Evolutionary conservation across 352 stramenopile genomes (phyloP).

Genomic region (Phytophthora melonis): DNA sequence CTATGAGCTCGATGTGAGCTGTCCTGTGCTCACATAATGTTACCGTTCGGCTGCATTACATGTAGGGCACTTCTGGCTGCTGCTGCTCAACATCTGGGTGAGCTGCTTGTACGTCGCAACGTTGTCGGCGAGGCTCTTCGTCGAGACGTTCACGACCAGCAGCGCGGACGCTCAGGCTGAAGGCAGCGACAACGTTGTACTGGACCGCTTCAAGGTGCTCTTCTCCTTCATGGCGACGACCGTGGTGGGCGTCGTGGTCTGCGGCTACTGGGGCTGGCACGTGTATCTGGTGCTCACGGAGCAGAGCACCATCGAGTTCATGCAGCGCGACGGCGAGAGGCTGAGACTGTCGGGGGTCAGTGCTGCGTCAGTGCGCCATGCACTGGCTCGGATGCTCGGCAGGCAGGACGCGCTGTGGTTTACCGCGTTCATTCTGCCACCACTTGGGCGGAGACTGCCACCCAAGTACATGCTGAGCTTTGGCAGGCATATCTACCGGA

Average conservation of each 20-base stretch:
- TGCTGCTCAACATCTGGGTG: constrained; percentile 60
- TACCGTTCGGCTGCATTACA: neutral
- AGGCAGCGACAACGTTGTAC: constrained; percentile 18
- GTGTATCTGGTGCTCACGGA: constrained; percentile 55
- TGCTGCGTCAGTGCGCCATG: constrained; percentile 19
- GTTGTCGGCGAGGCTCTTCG: constrained; percentile 45
- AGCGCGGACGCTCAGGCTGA: constrained; percentile 22
- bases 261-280: constrained; percentile 54
- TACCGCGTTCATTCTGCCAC: constrained; percentile 34
- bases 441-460: constrained; percentile 14
- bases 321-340: constrained; percentile 31
- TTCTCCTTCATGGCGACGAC: constrained; percentile 53
- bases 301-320: constrained; percentile 55
- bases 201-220: constrained; percentile 43
- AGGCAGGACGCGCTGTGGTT: constrained; percentile 43
- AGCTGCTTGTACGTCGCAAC: constrained; percentile 52
- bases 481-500: too few relatives aligned
- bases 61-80: constrained; percentile 58
- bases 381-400: constrained; percentile 38
- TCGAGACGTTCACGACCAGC: constrained; percentile 25
- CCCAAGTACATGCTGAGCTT: constrained; percentile 31
- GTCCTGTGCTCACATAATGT: neutral
- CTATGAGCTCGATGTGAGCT: neutral
- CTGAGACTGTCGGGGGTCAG: constrained; percentile 13
- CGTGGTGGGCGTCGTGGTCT: constrained; percentile 44